Conservation (phyloP, 1,139 yeast genomes). For the Hemisphaericaspora xylofermentans region DNA sequence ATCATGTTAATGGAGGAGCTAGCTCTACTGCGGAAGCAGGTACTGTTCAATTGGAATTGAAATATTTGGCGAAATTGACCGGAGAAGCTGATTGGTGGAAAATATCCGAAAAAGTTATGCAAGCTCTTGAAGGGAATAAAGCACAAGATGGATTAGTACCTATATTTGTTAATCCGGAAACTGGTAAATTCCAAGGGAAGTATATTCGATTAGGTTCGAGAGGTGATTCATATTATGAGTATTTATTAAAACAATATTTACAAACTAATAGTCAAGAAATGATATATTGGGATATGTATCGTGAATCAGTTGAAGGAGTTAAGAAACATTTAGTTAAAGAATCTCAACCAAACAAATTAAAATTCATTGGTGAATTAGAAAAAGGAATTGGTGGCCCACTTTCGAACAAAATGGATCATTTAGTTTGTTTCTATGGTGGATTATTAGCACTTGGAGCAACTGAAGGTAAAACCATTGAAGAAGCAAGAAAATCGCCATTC, state of each 20-base stretch:
- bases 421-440: constrained; percentile 92
- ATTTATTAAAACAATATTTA: constrained; percentile 79
- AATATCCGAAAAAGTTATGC: constrained; percentile 70
- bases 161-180: constrained; percentile 71
- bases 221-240: constrained; percentile 93
- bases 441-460: constrained; percentile 86
- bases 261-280: constrained; percentile 66
- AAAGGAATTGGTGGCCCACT: constrained; percentile 59
- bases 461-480: constrained; percentile 57
- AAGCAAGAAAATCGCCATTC: constrained; percentile 31
- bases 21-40: constrained; percentile 90
- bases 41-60: constrained; percentile 85
- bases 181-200: constrained; percentile 65
- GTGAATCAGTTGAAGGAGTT: constrained; percentile 72
- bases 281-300: constrained; percentile 72
- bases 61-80: constrained; percentile 75
- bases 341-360: constrained; percentile 62
- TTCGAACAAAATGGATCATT: constrained; percentile 87
- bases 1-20: constrained; percentile 63
- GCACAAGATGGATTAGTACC: constrained; percentile 83
- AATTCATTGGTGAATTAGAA: constrained; percentile 79
- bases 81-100: constrained; percentile 82
- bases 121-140: constrained; percentile 52
- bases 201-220: constrained; percentile 82
- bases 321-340: constrained; percentile 59